Conservation (phyloP, 2,329 filamentous ascomycete species). For the Zasmidium angulare region DNA sequence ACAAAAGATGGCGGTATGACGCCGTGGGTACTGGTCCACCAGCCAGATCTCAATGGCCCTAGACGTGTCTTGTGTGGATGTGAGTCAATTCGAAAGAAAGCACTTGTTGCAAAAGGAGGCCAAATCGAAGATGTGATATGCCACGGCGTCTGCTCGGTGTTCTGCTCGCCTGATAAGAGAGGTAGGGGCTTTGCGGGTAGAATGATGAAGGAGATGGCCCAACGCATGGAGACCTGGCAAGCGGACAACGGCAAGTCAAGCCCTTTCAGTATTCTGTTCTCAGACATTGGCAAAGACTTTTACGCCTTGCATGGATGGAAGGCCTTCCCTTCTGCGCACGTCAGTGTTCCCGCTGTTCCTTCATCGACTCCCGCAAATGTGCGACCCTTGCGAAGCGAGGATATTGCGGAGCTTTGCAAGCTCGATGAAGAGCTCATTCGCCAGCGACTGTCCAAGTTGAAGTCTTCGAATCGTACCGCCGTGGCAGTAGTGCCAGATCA, state of each 20-base stretch:
- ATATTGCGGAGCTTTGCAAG: constrained; percentile 62
- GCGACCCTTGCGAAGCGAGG: constrained; percentile 54
- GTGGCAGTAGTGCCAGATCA: constrained; percentile 70
- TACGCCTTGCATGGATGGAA: constrained; percentile 79
- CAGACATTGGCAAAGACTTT: constrained; percentile 80
- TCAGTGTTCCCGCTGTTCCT: constrained; percentile 56
- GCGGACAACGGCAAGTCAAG: constrained; percentile 44
- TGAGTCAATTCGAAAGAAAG: constrained; percentile 55
- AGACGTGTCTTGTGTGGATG: constrained; percentile 56
- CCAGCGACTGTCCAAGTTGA: constrained; percentile 46
- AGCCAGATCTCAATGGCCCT: constrained; percentile 31
- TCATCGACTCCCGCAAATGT: constrained; percentile 13
- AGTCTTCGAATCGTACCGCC: constrained; percentile 14
- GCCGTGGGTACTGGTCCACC: constrained; percentile 60
- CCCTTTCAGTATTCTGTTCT: constrained; percentile 78
- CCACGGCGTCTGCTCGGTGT: constrained; percentile 78
- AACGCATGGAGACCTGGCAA: constrained; percentile 54
- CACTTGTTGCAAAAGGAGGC: constrained; percentile 46
- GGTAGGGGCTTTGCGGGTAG: constrained; percentile 74
- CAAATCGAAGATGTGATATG: constrained; percentile 57
- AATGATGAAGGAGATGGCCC: constrained; percentile 69
- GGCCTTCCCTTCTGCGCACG: constrained; percentile 69
- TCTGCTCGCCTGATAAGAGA: constrained; percentile 64
- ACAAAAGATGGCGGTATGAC: constrained; percentile 57
- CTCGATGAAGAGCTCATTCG: constrained; percentile 65